These are phyloP conservation scores for Trypanosoma scelopori DNA, from an alignment of 208 protist genomes.

Conservation along the genomic window DNA sequence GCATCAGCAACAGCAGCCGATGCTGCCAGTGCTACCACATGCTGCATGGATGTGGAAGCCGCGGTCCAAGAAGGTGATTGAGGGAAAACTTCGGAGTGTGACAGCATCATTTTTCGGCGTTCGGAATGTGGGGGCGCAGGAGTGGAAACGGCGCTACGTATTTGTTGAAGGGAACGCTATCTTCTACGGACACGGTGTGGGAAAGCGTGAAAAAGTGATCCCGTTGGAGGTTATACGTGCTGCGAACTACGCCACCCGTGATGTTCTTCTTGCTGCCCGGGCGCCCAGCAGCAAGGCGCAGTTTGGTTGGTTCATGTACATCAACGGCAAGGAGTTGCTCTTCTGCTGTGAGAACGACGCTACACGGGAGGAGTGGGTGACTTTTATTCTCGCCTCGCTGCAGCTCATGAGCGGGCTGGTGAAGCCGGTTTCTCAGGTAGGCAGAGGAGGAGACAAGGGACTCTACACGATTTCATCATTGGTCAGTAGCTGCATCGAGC, in stretches of 20 bases:
- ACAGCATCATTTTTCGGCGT: conserved; percentile 36
- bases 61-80: conserved; percentile 44
- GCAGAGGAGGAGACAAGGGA: background rate
- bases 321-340: conserved; percentile 36
- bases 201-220: conserved; percentile 43
- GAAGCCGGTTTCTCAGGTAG: background rate
- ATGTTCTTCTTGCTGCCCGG: conserved; percentile 36
- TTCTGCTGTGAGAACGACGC: conserved; percentile 51
- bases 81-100: conserved; percentile 20
- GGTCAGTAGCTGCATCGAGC: background rate
- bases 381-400: conserved; percentile 39
- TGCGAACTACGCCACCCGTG: conserved; percentile 29
- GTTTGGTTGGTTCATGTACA: conserved; percentile 58
- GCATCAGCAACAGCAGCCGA: conserved; percentile 11
- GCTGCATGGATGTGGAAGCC: conserved; percentile 78
- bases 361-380: conserved; percentile 42
- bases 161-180: conserved; percentile 45
- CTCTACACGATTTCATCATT: background rate
- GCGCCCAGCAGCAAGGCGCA: conserved; percentile 34
- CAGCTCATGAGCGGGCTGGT: conserved; percentile 25
- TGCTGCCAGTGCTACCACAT: conserved; percentile 20
- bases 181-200: conserved; percentile 45
- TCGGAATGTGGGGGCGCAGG: conserved; percentile 42
- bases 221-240: conserved; percentile 42
- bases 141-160: conserved; percentile 61